phyloP scores from a whole-genome alignment of 2,329 filamentous ascomycete species.

The Drechslerella stenobrocha region DNA sequence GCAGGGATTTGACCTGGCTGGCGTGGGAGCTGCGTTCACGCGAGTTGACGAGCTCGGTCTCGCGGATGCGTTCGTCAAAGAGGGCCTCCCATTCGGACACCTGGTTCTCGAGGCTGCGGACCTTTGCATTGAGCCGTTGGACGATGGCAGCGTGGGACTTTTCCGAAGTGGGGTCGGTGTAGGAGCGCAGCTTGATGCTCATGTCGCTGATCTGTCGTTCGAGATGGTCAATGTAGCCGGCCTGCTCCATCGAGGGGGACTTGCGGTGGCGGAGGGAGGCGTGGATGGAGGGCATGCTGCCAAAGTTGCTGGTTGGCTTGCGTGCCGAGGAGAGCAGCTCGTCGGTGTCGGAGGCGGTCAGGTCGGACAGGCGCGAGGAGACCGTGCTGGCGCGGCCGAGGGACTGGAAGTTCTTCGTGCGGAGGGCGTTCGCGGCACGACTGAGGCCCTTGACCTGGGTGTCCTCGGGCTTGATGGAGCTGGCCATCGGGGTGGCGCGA shows the following conservation, averaged over 20 bases:
- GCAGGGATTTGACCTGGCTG: constrained; percentile 31
- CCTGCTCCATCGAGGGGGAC: constrained; percentile 42
- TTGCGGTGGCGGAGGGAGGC: constrained; percentile 47
- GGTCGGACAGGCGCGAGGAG: constrained; percentile 35
- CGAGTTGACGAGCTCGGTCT: constrained; percentile 36
- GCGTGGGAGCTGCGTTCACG: constrained; percentile 30
- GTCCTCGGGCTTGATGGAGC: constrained; percentile 39
- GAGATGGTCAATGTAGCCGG: constrained; percentile 44
- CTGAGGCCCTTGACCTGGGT: constrained; percentile 26
- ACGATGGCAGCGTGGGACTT: constrained; percentile 46
- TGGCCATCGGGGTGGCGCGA: constrained; percentile 42
- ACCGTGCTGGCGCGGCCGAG: constrained; percentile 39
- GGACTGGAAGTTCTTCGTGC: constrained; percentile 38
- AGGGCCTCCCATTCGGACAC: constrained; percentile 45
- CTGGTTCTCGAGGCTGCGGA: constrained; percentile 44
- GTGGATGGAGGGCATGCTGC: constrained; percentile 40
- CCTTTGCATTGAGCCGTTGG: constrained; percentile 42
- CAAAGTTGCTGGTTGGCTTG: constrained; percentile 36
- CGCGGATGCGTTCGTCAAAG: constrained; percentile 46
- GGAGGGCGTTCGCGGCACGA: constrained; percentile 34
- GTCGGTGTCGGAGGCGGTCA: constrained; percentile 39
- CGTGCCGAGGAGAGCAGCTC: constrained; percentile 14
- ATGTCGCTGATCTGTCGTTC: constrained; percentile 44
- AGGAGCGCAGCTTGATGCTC: constrained; percentile 37
- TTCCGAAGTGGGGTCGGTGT: constrained; percentile 46